Conservation (phyloP, 1,284 basidiomycete species). For the Termitomyces sp. region DNA sequence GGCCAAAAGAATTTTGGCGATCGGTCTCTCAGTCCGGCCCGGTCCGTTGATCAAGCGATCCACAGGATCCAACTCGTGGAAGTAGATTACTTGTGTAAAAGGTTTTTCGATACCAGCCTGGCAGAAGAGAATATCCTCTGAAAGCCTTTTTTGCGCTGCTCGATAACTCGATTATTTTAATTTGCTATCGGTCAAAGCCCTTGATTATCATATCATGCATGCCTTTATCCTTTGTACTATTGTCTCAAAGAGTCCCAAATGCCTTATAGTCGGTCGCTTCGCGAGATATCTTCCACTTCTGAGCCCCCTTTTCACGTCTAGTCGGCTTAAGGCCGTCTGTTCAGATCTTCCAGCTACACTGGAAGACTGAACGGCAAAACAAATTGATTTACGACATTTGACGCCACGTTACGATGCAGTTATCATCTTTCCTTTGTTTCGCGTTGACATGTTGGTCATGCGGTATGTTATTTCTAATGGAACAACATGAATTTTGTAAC, state of each 20-base stretch:
- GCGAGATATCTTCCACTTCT: background rate
- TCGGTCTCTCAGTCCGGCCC: too few relatives aligned
- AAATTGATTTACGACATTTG: background rate
- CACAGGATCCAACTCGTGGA: too few relatives aligned
- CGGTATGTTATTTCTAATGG: background rate
- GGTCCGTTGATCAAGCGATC: background rate
- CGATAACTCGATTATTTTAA: too few relatives aligned
- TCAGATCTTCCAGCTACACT: conserved; percentile 1
- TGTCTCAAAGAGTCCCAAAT: background rate
- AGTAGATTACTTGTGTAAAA: too few relatives aligned
- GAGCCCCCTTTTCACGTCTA: background rate
- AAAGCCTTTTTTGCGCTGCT: background rate
- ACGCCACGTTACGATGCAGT: conserved; percentile 4
- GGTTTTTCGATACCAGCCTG: background rate
- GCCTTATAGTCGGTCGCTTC: background rate
- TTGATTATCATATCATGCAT: background rate
- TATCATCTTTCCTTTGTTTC: conserved; percentile 5
- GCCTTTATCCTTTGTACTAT: conserved; percentile 1
- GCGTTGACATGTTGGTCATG: conserved; percentile 14
- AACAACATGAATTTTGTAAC: background rate
- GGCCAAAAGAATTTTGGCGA: too few relatives aligned
- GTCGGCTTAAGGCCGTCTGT: conserved; percentile 2
- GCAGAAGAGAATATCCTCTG: too few relatives aligned
- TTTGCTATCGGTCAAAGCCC: background rate
- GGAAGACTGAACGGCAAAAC: background rate